phyloP scores from a whole-genome alignment of 768 basidiomycete species.

The Tulasnella sp. region DNA sequence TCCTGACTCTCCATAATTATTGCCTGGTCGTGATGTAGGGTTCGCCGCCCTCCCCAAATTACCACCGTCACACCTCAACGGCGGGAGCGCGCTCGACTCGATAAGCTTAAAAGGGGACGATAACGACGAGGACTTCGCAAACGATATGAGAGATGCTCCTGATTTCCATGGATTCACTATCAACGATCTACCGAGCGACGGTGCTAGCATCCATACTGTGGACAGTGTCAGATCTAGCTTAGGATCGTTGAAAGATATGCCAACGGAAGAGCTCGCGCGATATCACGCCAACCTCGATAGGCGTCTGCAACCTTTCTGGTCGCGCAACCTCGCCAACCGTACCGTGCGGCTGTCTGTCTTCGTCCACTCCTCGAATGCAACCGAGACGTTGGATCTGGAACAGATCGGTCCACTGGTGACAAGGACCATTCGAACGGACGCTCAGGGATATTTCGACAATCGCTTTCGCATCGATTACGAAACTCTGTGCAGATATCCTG shows the following conservation, averaged over 20 bases:
- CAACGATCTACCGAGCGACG: background rate
- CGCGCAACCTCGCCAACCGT: constrained; percentile 54
- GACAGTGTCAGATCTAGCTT: background rate
- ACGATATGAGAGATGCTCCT: constrained; percentile 24
- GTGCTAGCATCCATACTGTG: background rate
- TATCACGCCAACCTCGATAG: constrained; percentile 67
- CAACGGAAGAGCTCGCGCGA: constrained; percentile 34
- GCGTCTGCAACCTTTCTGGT: constrained; percentile 74
- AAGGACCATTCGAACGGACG: constrained; percentile 43
- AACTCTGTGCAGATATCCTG: constrained; percentile 49
- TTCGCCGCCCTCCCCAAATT: constrained; percentile 66
- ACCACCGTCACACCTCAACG: constrained; percentile 21
- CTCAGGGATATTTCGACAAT: constrained; percentile 65
- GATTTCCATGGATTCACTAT: background rate
- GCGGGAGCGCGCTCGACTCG: background rate
- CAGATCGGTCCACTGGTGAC: constrained; percentile 38
- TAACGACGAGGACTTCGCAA: background rate
- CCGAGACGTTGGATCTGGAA: constrained; percentile 16
- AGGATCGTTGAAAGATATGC: background rate
- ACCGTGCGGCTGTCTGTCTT: constrained; percentile 55
- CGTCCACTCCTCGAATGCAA: constrained; percentile 16
- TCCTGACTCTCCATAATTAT: background rate
- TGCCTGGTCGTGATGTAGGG: constrained; percentile 31
- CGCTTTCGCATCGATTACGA: constrained; percentile 60
- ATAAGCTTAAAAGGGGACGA: background rate